Base-by-base conservation (phyloP, 768 basidiomycete genomes). In the Boletus reticuloceps region DNA sequence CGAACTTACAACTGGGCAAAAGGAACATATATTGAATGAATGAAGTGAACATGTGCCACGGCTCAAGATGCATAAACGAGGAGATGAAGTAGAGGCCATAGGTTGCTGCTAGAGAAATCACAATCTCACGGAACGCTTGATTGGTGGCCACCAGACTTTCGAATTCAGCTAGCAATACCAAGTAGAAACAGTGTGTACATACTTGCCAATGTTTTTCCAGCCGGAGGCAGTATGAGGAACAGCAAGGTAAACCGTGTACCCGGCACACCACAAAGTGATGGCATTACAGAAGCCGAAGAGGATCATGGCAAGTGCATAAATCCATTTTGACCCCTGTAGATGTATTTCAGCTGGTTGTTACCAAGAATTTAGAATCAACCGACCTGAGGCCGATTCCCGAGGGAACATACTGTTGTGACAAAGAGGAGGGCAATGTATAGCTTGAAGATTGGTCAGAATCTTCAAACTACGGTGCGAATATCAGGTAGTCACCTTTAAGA, bases 21-120 rank as follows among this genome's bases (percentile, higher is more conserved):
- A 94, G 81, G 79, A 97, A 90, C 79, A 97, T 80, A 73, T 96
- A 98, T 70, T 95, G 90, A 45, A 85, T 65, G 78, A 95, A 94
- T 53, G 86, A 91, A 13, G 95, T 96, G 72, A 98, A 82, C 84
- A 98, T 89, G 79, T 98, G 95, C 93, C 94, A 96, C 1, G 94
- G 95, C 69, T 98, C 95, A 37, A 93, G 72, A 63, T 95, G 91
- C 74, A 98, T 84, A 70, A 96, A 74, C 9, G 89, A 92, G 55
- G 87, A 82, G 64, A 96, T 72, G 65, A 97, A 80, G 79, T 93
- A 98, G 58, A 94, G 79, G 69, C 88, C 81, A 74, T 89, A 88
- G 54, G 93, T 86, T 64, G 85, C 81, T 59, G 84, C 73, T 54
- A 95, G 75, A 48, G 89, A 91, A 55, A 91, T 84, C 41, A 89